These are phyloP conservation scores for Spathaspora girioi DNA, from an alignment of 805 yeast species.

Conservation along the genomic window DNA sequence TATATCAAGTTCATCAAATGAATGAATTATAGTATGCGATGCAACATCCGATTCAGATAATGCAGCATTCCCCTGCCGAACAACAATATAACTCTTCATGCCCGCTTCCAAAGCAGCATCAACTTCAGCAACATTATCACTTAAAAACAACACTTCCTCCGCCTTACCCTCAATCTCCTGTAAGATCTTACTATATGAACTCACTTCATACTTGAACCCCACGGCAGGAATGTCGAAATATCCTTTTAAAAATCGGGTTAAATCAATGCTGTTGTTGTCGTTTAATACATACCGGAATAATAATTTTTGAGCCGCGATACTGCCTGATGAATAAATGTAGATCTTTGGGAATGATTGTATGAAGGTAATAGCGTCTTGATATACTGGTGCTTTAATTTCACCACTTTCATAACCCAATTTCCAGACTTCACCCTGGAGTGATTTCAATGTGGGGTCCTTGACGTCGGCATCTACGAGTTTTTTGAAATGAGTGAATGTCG, in stretches of 20 bases:
- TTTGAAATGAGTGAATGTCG: slow-evolving; percentile 46
- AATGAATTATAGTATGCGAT: slow-evolving; percentile 18
- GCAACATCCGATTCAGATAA: slow-evolving; percentile 33
- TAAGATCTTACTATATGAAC: slow-evolving; percentile 59
- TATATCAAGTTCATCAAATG: slow-evolving; percentile 11
- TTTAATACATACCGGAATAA: slow-evolving; percentile 61
- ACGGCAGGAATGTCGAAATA: slow-evolving; percentile 85
- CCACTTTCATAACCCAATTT: slow-evolving; percentile 74
- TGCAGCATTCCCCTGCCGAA: slow-evolving; percentile 72
- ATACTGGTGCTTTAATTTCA: slow-evolving; percentile 72
- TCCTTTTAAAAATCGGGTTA: slow-evolving; percentile 53
- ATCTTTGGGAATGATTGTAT: slow-evolving; percentile 39
- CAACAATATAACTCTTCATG: slow-evolving; percentile 52
- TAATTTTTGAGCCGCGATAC: slow-evolving; percentile 80
- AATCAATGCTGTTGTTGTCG: slow-evolving; percentile 37
- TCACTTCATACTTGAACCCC: slow-evolving; percentile 60
- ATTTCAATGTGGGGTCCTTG: slow-evolving; percentile 73
- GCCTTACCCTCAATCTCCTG: slow-evolving; percentile 32
- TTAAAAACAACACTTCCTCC: slow-evolving; percentile 54
- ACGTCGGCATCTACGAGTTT: slow-evolving; percentile 61
- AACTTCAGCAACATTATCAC: slow-evolving; percentile 79
- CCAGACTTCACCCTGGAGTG: slow-evolving; percentile 85
- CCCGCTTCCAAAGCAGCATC: slow-evolving; percentile 71
- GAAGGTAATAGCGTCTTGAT: slow-evolving; percentile 62
- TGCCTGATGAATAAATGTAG: slow-evolving; percentile 86